Evolutionary conservation across 139 green algal genomes (phyloP).

Genomic region (Nannochloris sp.): DNA sequence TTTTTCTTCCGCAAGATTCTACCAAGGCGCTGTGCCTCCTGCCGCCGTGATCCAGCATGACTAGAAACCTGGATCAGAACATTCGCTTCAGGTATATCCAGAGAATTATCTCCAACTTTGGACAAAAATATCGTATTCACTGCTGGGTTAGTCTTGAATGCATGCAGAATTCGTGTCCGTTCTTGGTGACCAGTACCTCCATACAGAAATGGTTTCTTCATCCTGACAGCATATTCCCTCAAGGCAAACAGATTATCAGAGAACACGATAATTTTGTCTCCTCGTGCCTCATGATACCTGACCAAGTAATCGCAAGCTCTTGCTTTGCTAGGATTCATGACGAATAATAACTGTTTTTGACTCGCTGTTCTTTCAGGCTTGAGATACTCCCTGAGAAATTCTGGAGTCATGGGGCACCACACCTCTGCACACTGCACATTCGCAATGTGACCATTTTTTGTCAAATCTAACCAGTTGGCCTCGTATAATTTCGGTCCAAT

Average conservation of each 20-base stretch:
- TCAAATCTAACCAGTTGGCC: slow-evolving; percentile 98
- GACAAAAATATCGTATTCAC: slow-evolving; percentile 98
- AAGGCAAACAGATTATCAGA: slow-evolving; percentile 97
- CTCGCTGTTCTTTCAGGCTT: slow-evolving; percentile 46
- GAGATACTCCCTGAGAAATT: slow-evolving; percentile 82
- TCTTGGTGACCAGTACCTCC: slow-evolving; percentile 81
- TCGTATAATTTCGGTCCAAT: slow-evolving; percentile 99
- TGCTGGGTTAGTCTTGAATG: slow-evolving; percentile 84
- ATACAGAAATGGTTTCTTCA: slow-evolving; percentile 92
- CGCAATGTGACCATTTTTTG: slow-evolving; percentile 88
- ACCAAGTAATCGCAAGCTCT: slow-evolving; percentile 92
- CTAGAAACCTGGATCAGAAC: slow-evolving; percentile 97
- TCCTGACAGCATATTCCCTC: slow-evolving; percentile 75
- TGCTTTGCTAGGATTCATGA: slow-evolving; percentile 98
- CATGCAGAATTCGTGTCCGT: slow-evolving; percentile 83
- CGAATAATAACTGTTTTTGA: slow-evolving; percentile 75
- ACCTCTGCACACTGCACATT: slow-evolving; percentile 97
- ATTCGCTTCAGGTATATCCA: slow-evolving; percentile 99
- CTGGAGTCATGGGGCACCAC: slow-evolving; percentile 93
- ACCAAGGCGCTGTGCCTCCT: slow-evolving; percentile 95
- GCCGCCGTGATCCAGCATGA: slow-evolving; percentile 82
- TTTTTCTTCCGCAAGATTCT: slow-evolving; percentile 94
- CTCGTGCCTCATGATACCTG: slow-evolving; percentile 78
- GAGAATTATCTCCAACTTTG: slow-evolving; percentile 98
- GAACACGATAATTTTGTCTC: slow-evolving; percentile 93